Evolutionary conservation across 2,329 filamentous ascomycete species (phyloP), one percentile per base, ranked within the genome.

Genomic region (Xylariomycetidae sp.): DNA sequence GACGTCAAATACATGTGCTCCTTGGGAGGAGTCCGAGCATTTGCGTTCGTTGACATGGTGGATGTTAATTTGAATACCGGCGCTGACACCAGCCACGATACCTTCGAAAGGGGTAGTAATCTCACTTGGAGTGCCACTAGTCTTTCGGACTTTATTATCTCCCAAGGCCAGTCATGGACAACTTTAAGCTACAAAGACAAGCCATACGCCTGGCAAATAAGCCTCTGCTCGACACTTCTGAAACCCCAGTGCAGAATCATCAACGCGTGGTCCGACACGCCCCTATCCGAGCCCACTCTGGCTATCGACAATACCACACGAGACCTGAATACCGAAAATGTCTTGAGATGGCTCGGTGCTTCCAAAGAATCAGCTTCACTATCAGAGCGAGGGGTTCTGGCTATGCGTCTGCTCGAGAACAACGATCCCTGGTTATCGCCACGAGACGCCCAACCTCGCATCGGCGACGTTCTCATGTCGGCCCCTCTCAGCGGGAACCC

Each of bases 261-360:
- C 25, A 27, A 28, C 16, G 27, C 27, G 2, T 32, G 23, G 19
- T 36, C 34, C 2, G 23, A 31, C 10, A 25, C 28, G 12, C 29
- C 34, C n/a, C 22, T 36, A 13, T 4, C 16, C 13, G 34, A 36
- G 28, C 22, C 18, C n/a, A 16, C 11, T 7, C 18, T 36, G 10
- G 22, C 16, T 5, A 28, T 17, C 6, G 19, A 31, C n/a, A 36
- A 36, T n/a, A 4, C 6, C 4, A 27, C 34, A 14, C 25, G 28
- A 20, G 27, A 10, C 12, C 16, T 31, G 7, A 16, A 36, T 25
- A n/a, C 34, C 3, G 25, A 28, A 15, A 30, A 31, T 14, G 23
- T 36, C 16, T 20, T 36, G 13, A 22, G 27, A 13, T 36, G 34
- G 34, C 23, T 31, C 3, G 34, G 22, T 8, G 34, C 27, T 6